Conservation (phyloP, 768 basidiomycete genomes). For the Mycena metata region DNA sequence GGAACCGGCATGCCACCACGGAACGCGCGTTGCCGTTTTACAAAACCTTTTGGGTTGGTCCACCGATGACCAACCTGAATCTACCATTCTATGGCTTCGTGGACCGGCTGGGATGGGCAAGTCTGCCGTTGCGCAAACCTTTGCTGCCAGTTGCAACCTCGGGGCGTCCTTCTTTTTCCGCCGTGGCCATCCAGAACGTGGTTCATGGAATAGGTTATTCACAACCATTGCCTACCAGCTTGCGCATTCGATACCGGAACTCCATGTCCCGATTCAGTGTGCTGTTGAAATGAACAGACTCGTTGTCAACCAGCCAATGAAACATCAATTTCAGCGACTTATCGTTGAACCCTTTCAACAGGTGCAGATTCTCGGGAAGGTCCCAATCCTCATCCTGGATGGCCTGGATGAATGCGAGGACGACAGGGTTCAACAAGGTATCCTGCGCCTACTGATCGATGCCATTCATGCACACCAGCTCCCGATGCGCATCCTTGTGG, state of each 20-base stretch:
- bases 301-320: constrained; percentile 22
- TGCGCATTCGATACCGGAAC: constrained; percentile 15
- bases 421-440: too few species aligned
- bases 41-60: too few species aligned
- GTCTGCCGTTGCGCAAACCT: neutral
- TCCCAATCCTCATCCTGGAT: too few species aligned
- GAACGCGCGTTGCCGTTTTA: too few species aligned
- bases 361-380: too few species aligned
- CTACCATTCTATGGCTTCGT: too few species aligned
- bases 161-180: constrained; percentile 44
- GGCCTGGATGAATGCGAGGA: too few species aligned
- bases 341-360: constrained; percentile 36
- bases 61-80: too few species aligned
- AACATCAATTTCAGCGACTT: constrained; percentile 32
- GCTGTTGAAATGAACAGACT: constrained; percentile 24
- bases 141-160: neutral
- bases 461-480: too few species aligned
- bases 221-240: constrained; percentile 47
- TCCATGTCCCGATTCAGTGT: constrained; percentile 20
- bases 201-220: constrained; percentile 40
- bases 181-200: constrained; percentile 42
- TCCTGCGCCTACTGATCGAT: too few species aligned
- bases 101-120: neutral
- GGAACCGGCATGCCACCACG: too few species aligned
- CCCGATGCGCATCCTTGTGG: too few species aligned